Conservation (phyloP, 495 filamentous ascomycete genomes). For the Amorphotheca resinae region DNA sequence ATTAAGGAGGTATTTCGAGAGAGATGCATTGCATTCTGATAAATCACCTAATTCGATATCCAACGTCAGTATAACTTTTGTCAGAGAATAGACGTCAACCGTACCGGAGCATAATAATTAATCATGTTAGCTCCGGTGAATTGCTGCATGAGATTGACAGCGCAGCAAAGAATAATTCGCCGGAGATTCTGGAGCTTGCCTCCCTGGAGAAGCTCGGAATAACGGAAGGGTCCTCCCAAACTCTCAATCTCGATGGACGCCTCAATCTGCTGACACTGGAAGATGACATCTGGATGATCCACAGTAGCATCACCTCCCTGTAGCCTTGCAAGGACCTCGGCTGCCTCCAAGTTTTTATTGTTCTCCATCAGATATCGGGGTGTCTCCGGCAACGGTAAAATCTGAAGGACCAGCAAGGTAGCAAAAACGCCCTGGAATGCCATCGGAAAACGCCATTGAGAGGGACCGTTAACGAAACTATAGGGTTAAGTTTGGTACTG, state of each 20-base stretch:
- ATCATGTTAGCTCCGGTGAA: conserved; percentile 39
- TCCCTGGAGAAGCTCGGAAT: conserved; percentile 34
- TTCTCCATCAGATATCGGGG: conserved; percentile 32
- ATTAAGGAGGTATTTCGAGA: conserved; percentile 37
- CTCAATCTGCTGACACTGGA: conserved; percentile 34
- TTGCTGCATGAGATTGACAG: conserved; percentile 40
- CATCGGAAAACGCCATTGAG: conserved; percentile 34
- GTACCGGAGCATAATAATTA: conserved; percentile 41
- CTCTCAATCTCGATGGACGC: conserved; percentile 32
- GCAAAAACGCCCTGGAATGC: conserved; percentile 32
- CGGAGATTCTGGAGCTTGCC: conserved; percentile 39
- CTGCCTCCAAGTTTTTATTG: conserved; percentile 30
- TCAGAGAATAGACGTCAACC: no score
- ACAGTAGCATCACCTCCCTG: conserved; percentile 32
- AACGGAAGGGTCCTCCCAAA: conserved; percentile 32
- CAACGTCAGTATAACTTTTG: no score
- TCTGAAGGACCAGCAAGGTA: conserved; percentile 24
- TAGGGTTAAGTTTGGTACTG: no score
- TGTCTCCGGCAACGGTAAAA: conserved; percentile 31
- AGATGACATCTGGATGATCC: conserved; percentile 30
- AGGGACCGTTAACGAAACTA: no score
- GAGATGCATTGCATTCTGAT: conserved; percentile 38
- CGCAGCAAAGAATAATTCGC: conserved; percentile 38
- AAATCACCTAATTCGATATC: no score
- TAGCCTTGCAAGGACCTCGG: conserved; percentile 32